These are phyloP conservation scores for Teunomyces lycoperdinae DNA, from an alignment of 805 yeast species.

Conservation along the genomic window DNA sequence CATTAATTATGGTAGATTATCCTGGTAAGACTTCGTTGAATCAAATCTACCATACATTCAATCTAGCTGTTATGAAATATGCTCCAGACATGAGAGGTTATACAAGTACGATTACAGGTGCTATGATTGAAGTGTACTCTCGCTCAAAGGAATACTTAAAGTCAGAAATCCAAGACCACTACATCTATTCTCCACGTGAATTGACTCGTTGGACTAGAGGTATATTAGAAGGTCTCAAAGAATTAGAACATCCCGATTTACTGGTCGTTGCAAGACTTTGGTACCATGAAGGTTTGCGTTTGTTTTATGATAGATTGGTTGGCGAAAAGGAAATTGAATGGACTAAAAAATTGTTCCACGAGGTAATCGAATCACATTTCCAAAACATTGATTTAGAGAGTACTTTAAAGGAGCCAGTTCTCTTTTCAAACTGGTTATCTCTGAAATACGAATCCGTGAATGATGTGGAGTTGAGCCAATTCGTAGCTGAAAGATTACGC, in stretches of 20 bases:
- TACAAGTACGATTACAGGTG: slow-evolving; percentile 48
- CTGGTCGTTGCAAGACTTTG: slow-evolving; percentile 58
- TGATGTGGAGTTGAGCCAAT: slow-evolving; percentile 45
- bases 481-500: slow-evolving; percentile 60
- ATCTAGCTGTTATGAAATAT: slow-evolving; percentile 51
- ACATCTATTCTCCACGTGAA: slow-evolving; percentile 85
- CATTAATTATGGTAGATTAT: slow-evolving; percentile 72
- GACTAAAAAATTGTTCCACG: slow-evolving; percentile 40
- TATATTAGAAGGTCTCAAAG: slow-evolving; percentile 49
- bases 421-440: slow-evolving; percentile 76
- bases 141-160: slow-evolving; percentile 42
- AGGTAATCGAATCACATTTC: slow-evolving; percentile 39
- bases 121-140: slow-evolving; percentile 66
- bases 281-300: slow-evolving; percentile 77
- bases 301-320: slow-evolving; percentile 73
- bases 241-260: slow-evolving; percentile 28
- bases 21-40: slow-evolving; percentile 62
- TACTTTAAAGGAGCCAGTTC: slow-evolving; percentile 49
- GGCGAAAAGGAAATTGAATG: slow-evolving; percentile 43
- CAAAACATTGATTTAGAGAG: slow-evolving; percentile 38
- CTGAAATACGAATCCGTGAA: slow-evolving; percentile 57
- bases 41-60: slow-evolving; percentile 66
- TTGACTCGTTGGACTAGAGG: slow-evolving; percentile 85
- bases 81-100: slow-evolving; percentile 61
- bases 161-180: slow-evolving; percentile 47